Evolutionary conservation across 2,329 filamentous ascomycete genomes (phyloP).

Genomic region (Ustulina deusta): DNA sequence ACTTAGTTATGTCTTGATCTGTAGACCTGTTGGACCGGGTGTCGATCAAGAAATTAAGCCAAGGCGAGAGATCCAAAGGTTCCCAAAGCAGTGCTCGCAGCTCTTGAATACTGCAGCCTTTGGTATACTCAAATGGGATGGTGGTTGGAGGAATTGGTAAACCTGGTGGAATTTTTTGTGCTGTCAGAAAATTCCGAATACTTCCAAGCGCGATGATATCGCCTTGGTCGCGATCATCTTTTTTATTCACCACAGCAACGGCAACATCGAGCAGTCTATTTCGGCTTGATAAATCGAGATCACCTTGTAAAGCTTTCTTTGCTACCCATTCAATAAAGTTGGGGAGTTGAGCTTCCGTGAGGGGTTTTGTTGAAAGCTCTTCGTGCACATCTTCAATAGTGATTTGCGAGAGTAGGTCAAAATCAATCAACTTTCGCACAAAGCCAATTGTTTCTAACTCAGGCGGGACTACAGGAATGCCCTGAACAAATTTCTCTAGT

Average conservation of each 20-base stretch:
- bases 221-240: slow-evolving; percentile 66
- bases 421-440: slow-evolving; percentile 82
- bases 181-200: slow-evolving; percentile 80
- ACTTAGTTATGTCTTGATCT: slow-evolving; percentile 77
- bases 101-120: slow-evolving; percentile 72
- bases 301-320: slow-evolving; percentile 75
- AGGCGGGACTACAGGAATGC: slow-evolving; percentile 86
- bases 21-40: slow-evolving; percentile 69
- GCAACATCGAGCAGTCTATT: slow-evolving; percentile 81
- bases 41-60: slow-evolving; percentile 85
- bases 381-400: slow-evolving; percentile 87
- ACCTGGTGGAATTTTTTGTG: slow-evolving; percentile 82
- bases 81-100: slow-evolving; percentile 88
- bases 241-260: slow-evolving; percentile 74
- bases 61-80: slow-evolving; percentile 84
- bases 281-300: slow-evolving; percentile 77
- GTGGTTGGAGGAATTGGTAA: slow-evolving; percentile 84
- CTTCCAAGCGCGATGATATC: slow-evolving; percentile 81
- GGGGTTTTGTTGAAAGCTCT: slow-evolving; percentile 84
- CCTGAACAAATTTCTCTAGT: slow-evolving; percentile 80
- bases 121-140: slow-evolving; percentile 86
- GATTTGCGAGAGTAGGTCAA: slow-evolving; percentile 87
- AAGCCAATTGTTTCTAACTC: slow-evolving; percentile 80
- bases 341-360: slow-evolving; percentile 80
- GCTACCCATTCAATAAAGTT: slow-evolving; percentile 89